Base-by-base conservation (phyloP, 2,329 filamentous ascomycete genomes). In the Hymenoscyphus albidus region DNA sequence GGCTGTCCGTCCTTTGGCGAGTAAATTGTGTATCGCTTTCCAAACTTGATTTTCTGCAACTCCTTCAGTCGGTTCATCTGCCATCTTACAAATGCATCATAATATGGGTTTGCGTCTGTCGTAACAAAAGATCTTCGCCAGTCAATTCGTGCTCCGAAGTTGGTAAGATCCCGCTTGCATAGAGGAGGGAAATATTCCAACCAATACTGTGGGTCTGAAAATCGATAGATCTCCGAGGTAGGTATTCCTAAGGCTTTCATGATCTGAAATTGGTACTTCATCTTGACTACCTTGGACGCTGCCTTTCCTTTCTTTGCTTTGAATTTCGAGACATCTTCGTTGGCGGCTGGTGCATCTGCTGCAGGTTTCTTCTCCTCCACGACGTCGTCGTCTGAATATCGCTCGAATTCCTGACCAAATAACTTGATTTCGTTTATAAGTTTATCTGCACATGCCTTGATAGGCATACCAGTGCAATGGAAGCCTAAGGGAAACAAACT, bases 381-480 rank as follows among this genome's bases (percentile, higher is more conserved):
- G 54, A 80, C 80, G 2, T 81, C 79, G 12, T 90, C 86, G 63
- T 87, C 85, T 62, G 85, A 82, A 78, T 92, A 96, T 58, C 84
- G 82, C 74, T 93, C 89, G 68, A 98, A 98, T 74, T 93, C 88
- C 75, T 89, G 80, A 27, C 95, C 95, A 74, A 98, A 99, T 80
- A 90, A 82, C 78, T 91, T 87, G 64, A 98, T 89, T 79, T 99
- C 95, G 68, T 92, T 88, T 65, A 89, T 87, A 57, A 99, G 86
- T 82, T 98, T 98, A 82, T 99, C 94, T 62, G 95, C 93, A 74
- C 92, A 96, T 5, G 95, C 93, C 80, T 97, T 97, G 82, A 99
- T 99, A 57, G 93, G 93, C 89, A 99, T 96, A 72, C 95, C 95
- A 0, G 94, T 98, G 80, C 90, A 92, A 82, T 99, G 95, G 81